Base-by-base conservation (phyloP, 352 stramenopile genomes). In the Blastocystis sp. region DNA sequence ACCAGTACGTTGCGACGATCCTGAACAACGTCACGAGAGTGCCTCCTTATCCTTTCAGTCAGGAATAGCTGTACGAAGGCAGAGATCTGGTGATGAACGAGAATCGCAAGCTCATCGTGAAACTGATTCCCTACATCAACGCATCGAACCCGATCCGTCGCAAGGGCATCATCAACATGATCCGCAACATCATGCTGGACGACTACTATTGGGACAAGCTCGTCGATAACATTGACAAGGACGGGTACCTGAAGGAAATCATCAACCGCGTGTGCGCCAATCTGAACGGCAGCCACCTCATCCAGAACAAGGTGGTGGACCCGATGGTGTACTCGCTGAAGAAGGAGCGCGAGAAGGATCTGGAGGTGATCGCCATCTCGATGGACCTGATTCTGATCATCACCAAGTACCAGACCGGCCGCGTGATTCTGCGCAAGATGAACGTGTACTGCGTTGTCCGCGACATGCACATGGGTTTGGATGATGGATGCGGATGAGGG, bases 141-240 rank as follows among this genome's bases (percentile, higher is more conserved):
- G 62, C 69, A 17, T 34, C 34, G 7, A 79, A 79, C 60, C 43
- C 69, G 57, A 79, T 79, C 52, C 69, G 69, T 34, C 42, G 69
- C 28, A 79, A 79, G 40, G 69, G 69, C 11, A 62, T 79, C 43
- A 79, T 79, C 43, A 79, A 79, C 43, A 79, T 79, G 69, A 79
- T 79, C 6, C 69, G 69, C 4, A 79, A 79, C 69, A 64, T 79
- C 43, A 79, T 79, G 69, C 69, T 79, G 34, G 69, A 79, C 52
- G 69, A 79, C 19, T 79, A 48, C 17, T 79, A 79, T 48, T 79
- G 69, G 69, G 69, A 79, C 43, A 62, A 79, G 43, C 42, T 79
- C 28, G 69, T 79, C 28, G 69, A 79, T 40, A 79, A 79, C 69
- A 43, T 42, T 40, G 48, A 79, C 43, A 63, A 34, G 4, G 42